Evolutionary conservation across 2,329 filamentous ascomycete genomes (phyloP).

Genomic region (Pseudogymnoascus sp.): DNA sequence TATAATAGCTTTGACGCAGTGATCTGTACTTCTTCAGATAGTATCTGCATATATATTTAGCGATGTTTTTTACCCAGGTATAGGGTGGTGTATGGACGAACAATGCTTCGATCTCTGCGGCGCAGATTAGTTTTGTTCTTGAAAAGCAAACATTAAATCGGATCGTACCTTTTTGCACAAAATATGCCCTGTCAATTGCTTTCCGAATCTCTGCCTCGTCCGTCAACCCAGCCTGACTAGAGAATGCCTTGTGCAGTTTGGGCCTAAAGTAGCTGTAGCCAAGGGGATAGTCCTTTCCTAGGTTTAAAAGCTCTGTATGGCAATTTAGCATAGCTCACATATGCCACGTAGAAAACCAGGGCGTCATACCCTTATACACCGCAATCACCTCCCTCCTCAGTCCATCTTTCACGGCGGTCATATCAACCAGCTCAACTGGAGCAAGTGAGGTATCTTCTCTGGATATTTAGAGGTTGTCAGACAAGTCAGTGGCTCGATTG

Average conservation of each 20-base stretch:
- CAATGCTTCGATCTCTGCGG: slow-evolving; percentile 83
- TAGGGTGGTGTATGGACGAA: slow-evolving; percentile 31
- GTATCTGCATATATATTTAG: slow-evolving; percentile 50
- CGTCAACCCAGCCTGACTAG: slow-evolving; percentile 60
- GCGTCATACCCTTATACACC: slow-evolving; percentile 71
- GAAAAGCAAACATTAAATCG: background rate
- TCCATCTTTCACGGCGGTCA: slow-evolving; percentile 20
- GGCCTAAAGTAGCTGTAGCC: slow-evolving; percentile 78
- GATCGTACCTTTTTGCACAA: slow-evolving; percentile 74
- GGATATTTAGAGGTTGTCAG: background rate
- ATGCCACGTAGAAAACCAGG: background rate
- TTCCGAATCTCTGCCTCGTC: slow-evolving; percentile 70
- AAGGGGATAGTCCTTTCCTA: slow-evolving; percentile 80
- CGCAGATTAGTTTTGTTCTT: slow-evolving; percentile 1
- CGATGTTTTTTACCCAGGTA: background rate
- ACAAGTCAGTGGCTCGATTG: background rate
- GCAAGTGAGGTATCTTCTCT: background rate
- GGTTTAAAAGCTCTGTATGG: slow-evolving; percentile 65
- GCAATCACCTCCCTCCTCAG: slow-evolving; percentile 73
- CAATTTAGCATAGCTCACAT: background rate
- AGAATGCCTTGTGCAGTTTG: slow-evolving; percentile 79
- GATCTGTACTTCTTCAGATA: slow-evolving; percentile 88
- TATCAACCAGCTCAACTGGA: background rate
- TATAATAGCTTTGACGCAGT: slow-evolving; percentile 41
- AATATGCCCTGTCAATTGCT: slow-evolving; percentile 72